Base-by-base conservation (phyloP, 129 eudicot species). In the Centella asiatica region DNA sequence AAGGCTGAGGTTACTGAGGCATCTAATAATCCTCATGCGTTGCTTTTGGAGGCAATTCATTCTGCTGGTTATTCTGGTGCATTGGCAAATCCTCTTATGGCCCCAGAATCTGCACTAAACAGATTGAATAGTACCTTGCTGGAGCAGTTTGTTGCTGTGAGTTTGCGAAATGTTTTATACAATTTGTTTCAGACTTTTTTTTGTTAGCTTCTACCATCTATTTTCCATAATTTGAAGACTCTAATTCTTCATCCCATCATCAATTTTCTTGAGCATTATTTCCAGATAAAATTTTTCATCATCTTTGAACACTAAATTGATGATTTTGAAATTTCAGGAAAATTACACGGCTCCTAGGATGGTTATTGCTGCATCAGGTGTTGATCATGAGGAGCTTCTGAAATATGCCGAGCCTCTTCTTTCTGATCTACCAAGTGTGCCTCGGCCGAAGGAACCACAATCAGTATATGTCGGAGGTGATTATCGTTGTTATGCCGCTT, bases 321-420 rank as follows among this genome's bases (percentile, higher is more conserved):
- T 31, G 15, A 6, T 44, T 54, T 49, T 47, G 10, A 23, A 32
- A 27, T 57, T 52, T 24, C 60, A 83, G 90, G 76, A 76, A 31
- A 73, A 83, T 57, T 83, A 76, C 66, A 83, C 90, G 62, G 90
- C 90, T 64, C 71, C 83, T 24, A 70, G 90, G 54, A 79, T 83
- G 78, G 85, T 83, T 20, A 83, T 83, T 44, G 85, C 83, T 46
- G 85, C 85, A 28, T 79, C 83, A 37, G 90, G 90, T 46, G 90
- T 83, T 57, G 85, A 79, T 31, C 90, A 79, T 67, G 85, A 76
- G 15, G 81, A 83, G 57, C 68, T 83, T 17, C 22, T 79, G 24
- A 68, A 72, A 60, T 34, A 72, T 76, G 90, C 85, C 6, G 90
- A 79, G 50, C 90, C 90, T 14, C 80, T 83, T 70, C 69, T 83